A percentile compares a stretch with the other conserved stretches of the same genome.
Conservation (phyloP, 441 rosid genomes). For the Macaranga tanarius region DNA sequence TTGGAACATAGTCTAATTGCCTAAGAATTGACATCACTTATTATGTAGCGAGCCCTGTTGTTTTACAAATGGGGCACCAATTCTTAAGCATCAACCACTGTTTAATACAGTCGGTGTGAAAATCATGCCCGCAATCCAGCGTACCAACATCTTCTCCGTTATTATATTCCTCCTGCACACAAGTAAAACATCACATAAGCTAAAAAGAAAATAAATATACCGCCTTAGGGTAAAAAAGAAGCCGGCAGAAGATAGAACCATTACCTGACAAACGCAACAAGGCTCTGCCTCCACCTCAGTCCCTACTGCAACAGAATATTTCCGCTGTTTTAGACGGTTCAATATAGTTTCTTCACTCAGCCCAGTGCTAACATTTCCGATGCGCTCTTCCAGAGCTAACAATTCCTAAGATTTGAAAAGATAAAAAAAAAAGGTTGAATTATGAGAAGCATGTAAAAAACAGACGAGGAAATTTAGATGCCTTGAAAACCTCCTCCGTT, state of each 20-base stretch:
- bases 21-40: not conserved
- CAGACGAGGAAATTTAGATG: not conserved
- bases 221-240: too few relatives aligned
- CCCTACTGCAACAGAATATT: slow-evolving; percentile 24
- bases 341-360: slow-evolving; percentile 63
- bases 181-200: not conserved
- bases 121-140: slow-evolving; percentile 76
- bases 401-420: slow-evolving; percentile 50
- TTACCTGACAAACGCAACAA: slow-evolving; percentile 88
- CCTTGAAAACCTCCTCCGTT: slow-evolving; percentile 10
- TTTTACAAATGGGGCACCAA: slow-evolving; percentile 32
- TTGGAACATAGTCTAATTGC: not conserved
- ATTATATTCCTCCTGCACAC: slow-evolving; percentile 68
- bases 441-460: not conserved
- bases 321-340: slow-evolving; percentile 45
- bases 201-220: too few relatives aligned
- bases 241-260: not conserved
- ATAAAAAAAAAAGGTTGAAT: slow-evolving; percentile 1
- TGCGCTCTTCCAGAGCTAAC: slow-evolving; percentile 83
- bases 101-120: slow-evolving; percentile 66
- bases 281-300: slow-evolving; percentile 62
- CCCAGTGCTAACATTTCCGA: slow-evolving; percentile 89
- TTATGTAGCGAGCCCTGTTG: slow-evolving; percentile 27
- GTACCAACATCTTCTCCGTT: slow-evolving; percentile 70
- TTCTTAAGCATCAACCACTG: slow-evolving; percentile 50